These are phyloP conservation scores for Pythium grandisporangium DNA, from an alignment of 352 stramenopile genomes.

Conservation along the genomic window DNA sequence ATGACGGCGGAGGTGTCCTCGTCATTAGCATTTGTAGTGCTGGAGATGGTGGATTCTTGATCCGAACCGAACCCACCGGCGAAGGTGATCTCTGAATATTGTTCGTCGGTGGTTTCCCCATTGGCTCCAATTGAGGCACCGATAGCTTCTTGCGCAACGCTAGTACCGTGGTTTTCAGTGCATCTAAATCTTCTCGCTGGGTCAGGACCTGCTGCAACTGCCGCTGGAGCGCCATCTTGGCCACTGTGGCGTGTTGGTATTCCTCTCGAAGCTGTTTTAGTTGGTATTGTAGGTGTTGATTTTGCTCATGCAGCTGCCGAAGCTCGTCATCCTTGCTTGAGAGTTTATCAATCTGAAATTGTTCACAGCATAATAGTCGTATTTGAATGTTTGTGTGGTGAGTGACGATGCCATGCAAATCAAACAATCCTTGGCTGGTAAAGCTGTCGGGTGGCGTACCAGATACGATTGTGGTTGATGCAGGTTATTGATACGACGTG, in stretches of 20 bases:
- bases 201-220: slow-evolving; percentile 64
- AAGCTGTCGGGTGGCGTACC: slow-evolving; percentile 14
- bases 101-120: neutral
- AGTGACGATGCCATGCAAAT: neutral
- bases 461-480: slow-evolving; percentile 71
- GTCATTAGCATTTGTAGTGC: slow-evolving; percentile 25
- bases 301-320: slow-evolving; percentile 10
- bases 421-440: too few species aligned
- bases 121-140: neutral
- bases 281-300: slow-evolving; percentile 20
- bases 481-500: slow-evolving; percentile 29
- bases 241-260: slow-evolving; percentile 20
- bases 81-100: too few species aligned
- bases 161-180: slow-evolving; percentile 47
- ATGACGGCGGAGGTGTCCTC: slow-evolving; percentile 19
- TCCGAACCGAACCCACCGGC: too few species aligned
- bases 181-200: slow-evolving; percentile 47
- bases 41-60: slow-evolving; percentile 14
- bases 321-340: slow-evolving; percentile 32
- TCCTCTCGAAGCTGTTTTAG: slow-evolving; percentile 35
- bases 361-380: too few species aligned
- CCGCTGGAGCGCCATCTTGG: slow-evolving; percentile 39
- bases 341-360: slow-evolving; percentile 73
- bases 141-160: slow-evolving; percentile 24
- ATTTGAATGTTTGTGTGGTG: too few species aligned